Percentiles rank a stretch among this genome's conserved stretches.
phyloP scores from a whole-genome alignment of 805 yeast species.

The Myxozyma sirexii region DNA sequence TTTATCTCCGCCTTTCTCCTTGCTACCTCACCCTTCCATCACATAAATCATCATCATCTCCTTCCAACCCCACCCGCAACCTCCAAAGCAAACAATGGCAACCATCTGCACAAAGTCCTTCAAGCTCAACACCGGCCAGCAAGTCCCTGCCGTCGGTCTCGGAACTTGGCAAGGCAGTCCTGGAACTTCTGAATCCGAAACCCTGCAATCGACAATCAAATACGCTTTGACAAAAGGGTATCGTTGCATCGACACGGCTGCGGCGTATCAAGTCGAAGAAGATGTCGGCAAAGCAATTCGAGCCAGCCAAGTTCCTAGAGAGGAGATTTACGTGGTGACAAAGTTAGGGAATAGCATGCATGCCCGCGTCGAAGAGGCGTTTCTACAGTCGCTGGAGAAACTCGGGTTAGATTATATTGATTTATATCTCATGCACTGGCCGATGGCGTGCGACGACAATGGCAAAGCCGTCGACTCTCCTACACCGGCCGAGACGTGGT shows the following conservation, averaged over 20 bases:
- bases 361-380: conserved; percentile 52
- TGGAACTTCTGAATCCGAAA: conserved; percentile 51
- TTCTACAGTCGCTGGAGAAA: conserved; percentile 60
- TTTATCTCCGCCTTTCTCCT: too few species aligned
- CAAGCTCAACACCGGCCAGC: conserved; percentile 56
- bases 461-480: conserved; percentile 49
- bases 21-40: too few species aligned
- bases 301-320: conserved; percentile 53
- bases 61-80: too few species aligned
- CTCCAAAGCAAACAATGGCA: too few species aligned
- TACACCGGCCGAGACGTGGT: conserved; percentile 73
- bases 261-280: conserved; percentile 61
- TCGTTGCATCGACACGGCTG: conserved; percentile 79
- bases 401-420: conserved; percentile 77
- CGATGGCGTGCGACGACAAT: conserved; percentile 50
- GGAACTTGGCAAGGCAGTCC: conserved; percentile 69
- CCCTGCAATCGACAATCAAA: conserved; percentile 49
- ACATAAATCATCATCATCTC: too few species aligned
- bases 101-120: conserved; percentile 8
- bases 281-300: conserved; percentile 55
- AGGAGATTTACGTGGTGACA: conserved; percentile 49
- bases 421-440: conserved; percentile 82
- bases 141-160: conserved; percentile 68
- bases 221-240: conserved; percentile 51
- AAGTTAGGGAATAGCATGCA: conserved; percentile 46